Evolutionary conservation across 2,329 filamentous ascomycete species (phyloP).

Genomic region (Ascomycota sp.): DNA sequence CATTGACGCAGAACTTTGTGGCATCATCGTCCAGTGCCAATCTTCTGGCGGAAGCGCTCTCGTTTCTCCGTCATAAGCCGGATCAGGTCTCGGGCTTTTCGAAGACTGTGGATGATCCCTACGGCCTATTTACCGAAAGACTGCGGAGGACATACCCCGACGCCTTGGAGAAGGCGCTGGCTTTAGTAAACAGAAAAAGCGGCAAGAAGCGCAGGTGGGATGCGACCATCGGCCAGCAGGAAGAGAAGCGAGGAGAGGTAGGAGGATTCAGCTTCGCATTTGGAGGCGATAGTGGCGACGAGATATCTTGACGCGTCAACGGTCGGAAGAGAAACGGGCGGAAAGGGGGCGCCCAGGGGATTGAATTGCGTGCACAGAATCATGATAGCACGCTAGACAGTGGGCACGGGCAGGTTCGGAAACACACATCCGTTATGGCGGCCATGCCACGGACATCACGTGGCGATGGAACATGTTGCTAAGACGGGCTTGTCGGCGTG

Average conservation of each 20-base stretch:
- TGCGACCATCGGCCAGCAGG: slow-evolving; percentile 32
- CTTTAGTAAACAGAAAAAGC: slow-evolving; percentile 38
- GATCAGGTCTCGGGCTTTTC: slow-evolving; percentile 77
- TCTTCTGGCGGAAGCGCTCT: slow-evolving; percentile 51
- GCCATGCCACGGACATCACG: too few relatives aligned
- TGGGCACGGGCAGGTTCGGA: too few relatives aligned
- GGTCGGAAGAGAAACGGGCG: too few relatives aligned
- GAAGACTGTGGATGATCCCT: slow-evolving; percentile 47
- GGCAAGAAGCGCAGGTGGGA: slow-evolving; percentile 74
- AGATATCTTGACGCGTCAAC: slow-evolving; percentile 5
- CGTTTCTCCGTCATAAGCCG: slow-evolving; percentile 59
- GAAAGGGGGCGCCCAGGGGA: too few relatives aligned
- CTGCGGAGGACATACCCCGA: slow-evolving; percentile 41
- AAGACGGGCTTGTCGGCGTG: too few relatives aligned
- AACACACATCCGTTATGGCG: too few relatives aligned
- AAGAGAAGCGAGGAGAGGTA: slow-evolving; percentile 13
- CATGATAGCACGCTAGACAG: too few relatives aligned
- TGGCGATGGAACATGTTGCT: too few relatives aligned
- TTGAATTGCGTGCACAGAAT: too few relatives aligned
- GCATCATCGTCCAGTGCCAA: slow-evolving; percentile 31
- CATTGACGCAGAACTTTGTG: slow-evolving; percentile 89
- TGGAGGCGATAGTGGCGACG: slow-evolving; percentile 23
- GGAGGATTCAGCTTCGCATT: slow-evolving; percentile 32
- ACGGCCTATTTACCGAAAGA: slow-evolving; percentile 48
- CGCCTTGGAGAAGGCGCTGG: slow-evolving; percentile 41